phyloP scores from a whole-genome alignment of 805 yeast species.

The Yamadazyma tumulicola region DNA sequence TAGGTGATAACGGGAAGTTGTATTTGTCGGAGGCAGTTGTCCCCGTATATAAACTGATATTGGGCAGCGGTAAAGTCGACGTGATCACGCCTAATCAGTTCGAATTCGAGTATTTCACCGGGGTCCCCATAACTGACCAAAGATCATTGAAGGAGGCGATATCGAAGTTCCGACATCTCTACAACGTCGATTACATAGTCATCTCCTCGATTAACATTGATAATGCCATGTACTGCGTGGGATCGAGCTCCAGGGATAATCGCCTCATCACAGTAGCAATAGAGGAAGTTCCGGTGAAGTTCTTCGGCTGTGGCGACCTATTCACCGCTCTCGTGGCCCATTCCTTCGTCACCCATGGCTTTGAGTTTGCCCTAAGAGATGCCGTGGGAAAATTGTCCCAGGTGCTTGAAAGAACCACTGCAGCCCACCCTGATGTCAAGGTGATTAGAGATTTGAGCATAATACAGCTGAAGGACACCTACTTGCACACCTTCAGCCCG shows the following conservation, averaged over 20 bases:
- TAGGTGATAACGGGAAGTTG: conserved; percentile 84
- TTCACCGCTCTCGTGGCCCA: conserved; percentile 62
- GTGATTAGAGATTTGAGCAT: conserved; percentile 33
- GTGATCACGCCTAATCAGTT: conserved; percentile 72
- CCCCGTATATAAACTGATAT: conserved; percentile 47
- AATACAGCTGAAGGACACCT: conserved; percentile 30
- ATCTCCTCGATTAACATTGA: conserved; percentile 53
- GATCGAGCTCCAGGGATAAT: conserved; percentile 15
- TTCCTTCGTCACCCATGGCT: conserved; percentile 27
- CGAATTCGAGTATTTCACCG: conserved; percentile 63
- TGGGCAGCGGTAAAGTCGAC: conserved; percentile 41
- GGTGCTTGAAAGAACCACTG: conserved; percentile 27
- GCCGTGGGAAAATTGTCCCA: conserved; percentile 24
- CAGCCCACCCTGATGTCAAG: conserved; percentile 16
- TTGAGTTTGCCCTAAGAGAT: conserved; percentile 22
- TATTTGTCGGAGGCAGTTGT: conserved; percentile 65
- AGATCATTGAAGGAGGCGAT: conserved; percentile 38
- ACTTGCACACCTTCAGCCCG: conserved; percentile 15
- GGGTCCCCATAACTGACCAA: conserved; percentile 36
- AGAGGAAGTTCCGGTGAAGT: conserved; percentile 51
- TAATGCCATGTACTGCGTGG: conserved; percentile 38
- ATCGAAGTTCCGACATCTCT: conserved; percentile 37
- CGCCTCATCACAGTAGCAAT: conserved; percentile 35
- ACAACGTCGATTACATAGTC: conserved; percentile 49
- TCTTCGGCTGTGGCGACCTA: conserved; percentile 75